Conservation (phyloP, 345 rosid species). For the Psidium friedrichsthalianum region DNA sequence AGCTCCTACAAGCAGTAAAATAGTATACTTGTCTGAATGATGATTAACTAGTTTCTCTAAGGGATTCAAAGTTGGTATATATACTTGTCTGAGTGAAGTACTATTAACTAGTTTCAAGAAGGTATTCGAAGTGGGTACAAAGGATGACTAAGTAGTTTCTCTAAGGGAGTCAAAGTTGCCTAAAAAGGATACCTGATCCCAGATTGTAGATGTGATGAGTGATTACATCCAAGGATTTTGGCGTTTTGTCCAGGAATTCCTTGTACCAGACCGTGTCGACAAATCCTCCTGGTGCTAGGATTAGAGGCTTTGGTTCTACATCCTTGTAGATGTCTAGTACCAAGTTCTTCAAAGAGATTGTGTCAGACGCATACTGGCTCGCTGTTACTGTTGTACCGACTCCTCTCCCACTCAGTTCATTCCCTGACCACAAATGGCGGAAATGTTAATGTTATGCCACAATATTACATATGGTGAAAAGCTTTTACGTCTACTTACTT, state of each 20-base stretch:
- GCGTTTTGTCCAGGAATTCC: constrained; percentile 43
- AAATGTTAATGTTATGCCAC: neutral
- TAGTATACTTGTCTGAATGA: neutral
- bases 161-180: neutral
- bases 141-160: neutral
- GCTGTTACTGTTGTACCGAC: constrained; percentile 70
- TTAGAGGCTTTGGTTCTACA: constrained; percentile 41
- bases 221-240: constrained; percentile 36
- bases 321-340: constrained; percentile 37
- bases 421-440: constrained; percentile 33
- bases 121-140: neutral
- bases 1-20: constrained; percentile 33
- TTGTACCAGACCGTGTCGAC: constrained; percentile 62
- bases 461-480: neutral
- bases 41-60: neutral
- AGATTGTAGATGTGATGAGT: constrained; percentile 92
- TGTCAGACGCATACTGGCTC: constrained; percentile 62
- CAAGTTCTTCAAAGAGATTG: constrained; percentile 34
- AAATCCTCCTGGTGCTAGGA: constrained; percentile 89
- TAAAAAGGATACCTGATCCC: constrained; percentile 59
- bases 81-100: too few species aligned
- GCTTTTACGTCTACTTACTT: neutral
- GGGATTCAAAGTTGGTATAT: neutral
- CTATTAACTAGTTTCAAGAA: neutral
- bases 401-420: constrained; percentile 76